A percentile compares a stretch with the other conserved stretches of the same genome.
Conservation (phyloP, 148 eudicot genomes). For the Tetragonia tetragonoides region DNA sequence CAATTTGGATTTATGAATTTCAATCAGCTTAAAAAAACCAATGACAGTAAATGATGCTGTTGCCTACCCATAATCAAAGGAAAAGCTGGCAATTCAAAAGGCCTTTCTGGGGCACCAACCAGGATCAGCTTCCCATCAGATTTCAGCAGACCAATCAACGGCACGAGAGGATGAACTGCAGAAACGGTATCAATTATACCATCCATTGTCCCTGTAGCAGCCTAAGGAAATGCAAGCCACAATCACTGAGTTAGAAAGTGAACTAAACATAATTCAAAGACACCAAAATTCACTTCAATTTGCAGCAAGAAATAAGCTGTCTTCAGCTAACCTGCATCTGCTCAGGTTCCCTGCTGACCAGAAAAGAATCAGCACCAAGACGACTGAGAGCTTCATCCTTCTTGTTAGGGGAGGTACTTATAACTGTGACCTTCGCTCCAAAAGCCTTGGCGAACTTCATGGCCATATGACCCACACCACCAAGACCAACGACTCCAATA, state of each 20-base stretch:
- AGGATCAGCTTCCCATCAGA: slow-evolving; percentile 40
- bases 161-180: slow-evolving; percentile 33
- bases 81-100: slow-evolving; percentile 33
- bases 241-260: not conserved
- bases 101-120: slow-evolving; percentile 41
- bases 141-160: slow-evolving; percentile 38
- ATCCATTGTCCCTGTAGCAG: slow-evolving; percentile 49
- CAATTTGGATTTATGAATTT: not conserved
- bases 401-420: slow-evolving; percentile 32
- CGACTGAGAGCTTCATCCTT: slow-evolving; percentile 25
- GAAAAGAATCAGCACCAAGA: slow-evolving; percentile 27
- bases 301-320: not conserved
- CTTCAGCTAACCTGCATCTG: slow-evolving; percentile 25
- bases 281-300: too few species aligned
- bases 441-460: slow-evolving; percentile 32
- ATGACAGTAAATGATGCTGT: too few species aligned
- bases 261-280: too few species aligned
- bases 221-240: slow-evolving; percentile 23
- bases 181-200: slow-evolving; percentile 45
- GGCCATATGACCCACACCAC: slow-evolving; percentile 31
- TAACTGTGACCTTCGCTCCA: slow-evolving; percentile 22
- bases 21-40: not conserved
- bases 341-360: slow-evolving; percentile 27
- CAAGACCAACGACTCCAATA: slow-evolving; percentile 30
- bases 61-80: slow-evolving; percentile 30